phyloP scores from a whole-genome alignment of 2,329 filamentous ascomycete species.

The Beauveria pseudobassiana region DNA sequence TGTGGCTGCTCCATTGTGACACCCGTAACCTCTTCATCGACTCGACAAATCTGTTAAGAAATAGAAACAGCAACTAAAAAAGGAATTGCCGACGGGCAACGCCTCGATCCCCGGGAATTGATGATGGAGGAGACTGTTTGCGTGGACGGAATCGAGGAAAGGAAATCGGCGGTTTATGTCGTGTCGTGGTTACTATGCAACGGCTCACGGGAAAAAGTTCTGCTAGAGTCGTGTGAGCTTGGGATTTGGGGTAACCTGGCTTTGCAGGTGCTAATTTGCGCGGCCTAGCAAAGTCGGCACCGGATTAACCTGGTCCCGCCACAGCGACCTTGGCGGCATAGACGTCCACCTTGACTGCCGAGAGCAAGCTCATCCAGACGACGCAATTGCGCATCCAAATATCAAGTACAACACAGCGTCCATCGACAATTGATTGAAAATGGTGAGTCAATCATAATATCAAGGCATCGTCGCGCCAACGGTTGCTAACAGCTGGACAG shows the following conservation, averaged over 20 bases:
- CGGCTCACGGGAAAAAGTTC: slow-evolving; percentile 27
- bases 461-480: not conserved
- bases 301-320: slow-evolving; percentile 11
- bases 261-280: slow-evolving; percentile 11
- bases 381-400: slow-evolving; percentile 24
- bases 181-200: slow-evolving; percentile 4
- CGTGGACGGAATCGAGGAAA: not conserved
- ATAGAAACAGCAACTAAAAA: not conserved
- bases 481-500: slow-evolving; percentile 39
- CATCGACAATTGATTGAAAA: slow-evolving; percentile 39
- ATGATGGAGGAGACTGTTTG: not conserved
- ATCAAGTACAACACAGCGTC: slow-evolving; percentile 19
- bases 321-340: not conserved
- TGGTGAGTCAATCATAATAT: slow-evolving; percentile 37
- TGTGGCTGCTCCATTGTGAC: slow-evolving; percentile 33
- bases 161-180: not conserved
- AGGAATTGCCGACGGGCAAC: not conserved
- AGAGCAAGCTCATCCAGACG: slow-evolving; percentile 16
- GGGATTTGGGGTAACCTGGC: slow-evolving; percentile 1
- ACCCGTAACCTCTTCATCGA: slow-evolving; percentile 37
- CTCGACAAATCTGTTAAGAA: not conserved
- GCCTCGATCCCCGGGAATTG: not conserved
- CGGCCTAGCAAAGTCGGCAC: not conserved
- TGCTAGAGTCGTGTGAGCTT: slow-evolving; percentile 29
- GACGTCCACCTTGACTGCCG: not conserved